Percentiles rank a stretch among this genome's conserved stretches.
Conservation (phyloP, 164 flowering plant species). For the Chimonanthus salicifolius region DNA sequence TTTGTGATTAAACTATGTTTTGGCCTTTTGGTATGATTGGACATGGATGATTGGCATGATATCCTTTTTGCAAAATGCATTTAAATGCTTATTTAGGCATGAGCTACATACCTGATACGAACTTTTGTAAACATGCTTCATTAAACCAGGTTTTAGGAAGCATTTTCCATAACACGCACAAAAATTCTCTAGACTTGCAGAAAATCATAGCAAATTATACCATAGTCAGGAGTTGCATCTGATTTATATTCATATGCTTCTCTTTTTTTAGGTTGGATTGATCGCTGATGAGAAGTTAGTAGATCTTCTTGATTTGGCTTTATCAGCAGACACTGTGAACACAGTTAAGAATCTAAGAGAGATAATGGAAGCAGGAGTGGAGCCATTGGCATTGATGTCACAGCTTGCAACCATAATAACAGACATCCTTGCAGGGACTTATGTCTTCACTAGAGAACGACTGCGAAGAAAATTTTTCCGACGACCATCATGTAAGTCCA, state of each 20-base stretch:
- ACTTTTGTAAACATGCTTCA: background rate
- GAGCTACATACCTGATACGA: no score
- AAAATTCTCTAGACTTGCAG: background rate
- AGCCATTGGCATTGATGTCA: slow-evolving; percentile 94
- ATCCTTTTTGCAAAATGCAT: no score
- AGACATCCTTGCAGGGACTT: slow-evolving; percentile 93
- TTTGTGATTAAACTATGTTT: no score
- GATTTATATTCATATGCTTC: background rate
- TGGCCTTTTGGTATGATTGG: no score
- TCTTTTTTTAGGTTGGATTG: slow-evolving; percentile 73
- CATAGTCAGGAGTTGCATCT: background rate
- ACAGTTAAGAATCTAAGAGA: slow-evolving; percentile 90
- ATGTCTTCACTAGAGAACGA: slow-evolving; percentile 66
- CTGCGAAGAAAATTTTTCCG: slow-evolving; percentile 77
- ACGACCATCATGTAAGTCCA: slow-evolving; percentile 63
- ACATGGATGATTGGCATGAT: no score
- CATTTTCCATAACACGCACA: no score
- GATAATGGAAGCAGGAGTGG: slow-evolving; percentile 95
- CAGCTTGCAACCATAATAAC: slow-evolving; percentile 98
- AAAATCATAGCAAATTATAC: background rate
- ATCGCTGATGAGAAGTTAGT: slow-evolving; percentile 94
- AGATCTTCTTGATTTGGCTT: slow-evolving; percentile 93
- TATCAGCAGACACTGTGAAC: slow-evolving; percentile 97
- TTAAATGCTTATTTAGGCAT: no score
- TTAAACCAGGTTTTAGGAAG: background rate